Base-by-base conservation (phyloP, 345 rosid genomes). In the Moricandia arvensis region DNA sequence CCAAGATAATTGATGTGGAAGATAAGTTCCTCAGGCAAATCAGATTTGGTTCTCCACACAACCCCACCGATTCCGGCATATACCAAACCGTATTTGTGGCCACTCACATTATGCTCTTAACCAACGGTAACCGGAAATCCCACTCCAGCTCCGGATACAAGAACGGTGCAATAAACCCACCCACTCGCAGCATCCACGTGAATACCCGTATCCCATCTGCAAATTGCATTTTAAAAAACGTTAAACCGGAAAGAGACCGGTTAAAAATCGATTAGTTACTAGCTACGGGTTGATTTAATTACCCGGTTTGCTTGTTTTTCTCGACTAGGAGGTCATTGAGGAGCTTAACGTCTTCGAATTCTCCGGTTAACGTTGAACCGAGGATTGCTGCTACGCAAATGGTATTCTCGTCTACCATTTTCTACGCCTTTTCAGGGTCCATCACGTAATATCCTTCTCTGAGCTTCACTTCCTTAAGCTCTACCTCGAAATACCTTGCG, bases 111-210 rank as follows among this genome's bases (percentile, higher is more conserved):
- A 87, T 87, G 66, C 85, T 81, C 79, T 87, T 87, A 68, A 87
- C 90, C 75, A 87, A 69, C 41, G 87, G 88, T 31, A 87, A 55
- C 6, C 90, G 59, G 68, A 87, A 87, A 68, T 87, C 90, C 90
- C 90, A 87, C 57, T 87, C 88, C 62, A 87, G 79, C 35, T 87
- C 90, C 45, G 90, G 90, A 74, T 83, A 82, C 51, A 87, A 62
- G 51, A 87, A 87, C 6, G 90, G 90, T 8, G 90, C 90, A 30
- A 85, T 85, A 38, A 87, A 85, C 24, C 90, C 90, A 65, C n/a
- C 90, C 90, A 66, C 90, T 86, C 0, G 88, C 90, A 60, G 90
- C 90, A 49, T 86, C 88, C 4, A 87, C 90, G 63, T 87, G 90
- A 6, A 87, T 85, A 1, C 85, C 79, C 3, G 88, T 87, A 7